Evolutionary conservation across 129 eudicot genomes (phyloP).

Genomic region (Helichrysum umbraculigerum): DNA sequence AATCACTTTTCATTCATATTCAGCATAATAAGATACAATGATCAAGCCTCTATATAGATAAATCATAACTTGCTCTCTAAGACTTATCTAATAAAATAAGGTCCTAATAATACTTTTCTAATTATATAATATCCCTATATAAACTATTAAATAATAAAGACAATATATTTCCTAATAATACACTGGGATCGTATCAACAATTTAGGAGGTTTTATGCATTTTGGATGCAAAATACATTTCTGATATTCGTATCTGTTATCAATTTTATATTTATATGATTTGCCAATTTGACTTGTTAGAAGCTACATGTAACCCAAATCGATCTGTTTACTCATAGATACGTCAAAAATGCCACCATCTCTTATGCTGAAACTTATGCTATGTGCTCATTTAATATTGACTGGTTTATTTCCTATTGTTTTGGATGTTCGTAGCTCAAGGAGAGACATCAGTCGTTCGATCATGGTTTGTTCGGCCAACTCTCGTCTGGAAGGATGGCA

Average conservation of each 20-base stretch:
- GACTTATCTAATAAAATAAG: too few relatives aligned
- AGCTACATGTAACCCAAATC: not conserved
- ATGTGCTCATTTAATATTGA: not conserved
- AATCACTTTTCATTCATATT: too few relatives aligned
- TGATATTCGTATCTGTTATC: not conserved
- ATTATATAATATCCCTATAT: too few relatives aligned
- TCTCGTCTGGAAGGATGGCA: slow-evolving; percentile 61
- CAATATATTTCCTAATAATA: too few relatives aligned
- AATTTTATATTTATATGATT: not conserved
- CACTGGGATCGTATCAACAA: not conserved
- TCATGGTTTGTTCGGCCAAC: slow-evolving; percentile 68
- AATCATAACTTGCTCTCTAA: too few relatives aligned
- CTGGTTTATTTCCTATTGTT: not conserved
- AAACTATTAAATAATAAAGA: too few relatives aligned
- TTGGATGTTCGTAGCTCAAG: slow-evolving; percentile 49
- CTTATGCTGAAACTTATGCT: not conserved
- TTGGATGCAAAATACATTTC: not conserved
- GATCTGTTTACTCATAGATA: not conserved
- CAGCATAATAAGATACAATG: too few relatives aligned
- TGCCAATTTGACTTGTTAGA: not conserved
- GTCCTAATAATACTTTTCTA: too few relatives aligned
- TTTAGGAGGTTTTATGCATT: not conserved
- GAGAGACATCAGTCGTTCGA: slow-evolving; percentile 48
- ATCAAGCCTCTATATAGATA: too few relatives aligned
- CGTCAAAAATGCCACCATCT: not conserved